Percentiles rank a stretch among this genome's conserved stretches.
These are phyloP conservation scores for Akanthomyces lecanii DNA, from an alignment of 2,329 filamentous ascomycete genomes.

Conservation along the genomic window DNA sequence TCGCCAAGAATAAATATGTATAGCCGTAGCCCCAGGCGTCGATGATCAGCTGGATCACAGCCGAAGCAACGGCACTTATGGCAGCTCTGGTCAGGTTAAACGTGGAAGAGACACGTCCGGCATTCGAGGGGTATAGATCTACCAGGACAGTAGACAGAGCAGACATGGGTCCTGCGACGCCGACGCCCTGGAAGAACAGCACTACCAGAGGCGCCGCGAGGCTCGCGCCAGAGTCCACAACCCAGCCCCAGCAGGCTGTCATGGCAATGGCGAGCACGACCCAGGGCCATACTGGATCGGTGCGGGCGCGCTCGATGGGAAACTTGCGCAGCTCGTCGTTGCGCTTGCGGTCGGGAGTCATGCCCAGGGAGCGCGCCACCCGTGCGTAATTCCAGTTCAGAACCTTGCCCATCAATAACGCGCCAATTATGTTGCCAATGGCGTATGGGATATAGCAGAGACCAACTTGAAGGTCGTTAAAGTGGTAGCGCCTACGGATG, in stretches of 20 bases:
- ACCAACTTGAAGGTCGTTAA: constrained; percentile 39
- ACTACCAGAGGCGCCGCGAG: constrained; percentile 38
- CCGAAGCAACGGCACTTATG: constrained; percentile 37
- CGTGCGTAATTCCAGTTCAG: constrained; percentile 60
- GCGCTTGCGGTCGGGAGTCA: constrained; percentile 45
- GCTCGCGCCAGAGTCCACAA: constrained; percentile 33
- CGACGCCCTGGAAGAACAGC: constrained; percentile 35
- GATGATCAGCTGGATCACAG: constrained; percentile 38
- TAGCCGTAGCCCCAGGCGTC: constrained; percentile 38
- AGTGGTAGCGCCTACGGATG: constrained; percentile 29
- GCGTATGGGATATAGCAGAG: constrained; percentile 38
- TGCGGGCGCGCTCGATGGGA: constrained; percentile 36
- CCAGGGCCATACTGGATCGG: constrained; percentile 35
- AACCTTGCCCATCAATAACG: constrained; percentile 41
- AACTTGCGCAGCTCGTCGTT: constrained; percentile 32
- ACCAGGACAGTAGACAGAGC: constrained; percentile 39
- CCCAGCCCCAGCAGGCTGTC: constrained; percentile 41
- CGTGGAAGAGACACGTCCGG: constrained; percentile 38
- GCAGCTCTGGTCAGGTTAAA: constrained; percentile 39
- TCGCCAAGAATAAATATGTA: constrained; percentile 33
- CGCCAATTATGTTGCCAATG: constrained; percentile 33
- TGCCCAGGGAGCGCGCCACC: constrained; percentile 44
- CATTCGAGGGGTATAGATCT: constrained; percentile 39
- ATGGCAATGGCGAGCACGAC: constrained; percentile 41
- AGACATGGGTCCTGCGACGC: constrained; percentile 37